A percentile compares a stretch with the other conserved stretches of the same genome.
Conservation (phyloP, 192 early-diverging fungal genomes). For the Entomortierella beljakovae region DNA sequence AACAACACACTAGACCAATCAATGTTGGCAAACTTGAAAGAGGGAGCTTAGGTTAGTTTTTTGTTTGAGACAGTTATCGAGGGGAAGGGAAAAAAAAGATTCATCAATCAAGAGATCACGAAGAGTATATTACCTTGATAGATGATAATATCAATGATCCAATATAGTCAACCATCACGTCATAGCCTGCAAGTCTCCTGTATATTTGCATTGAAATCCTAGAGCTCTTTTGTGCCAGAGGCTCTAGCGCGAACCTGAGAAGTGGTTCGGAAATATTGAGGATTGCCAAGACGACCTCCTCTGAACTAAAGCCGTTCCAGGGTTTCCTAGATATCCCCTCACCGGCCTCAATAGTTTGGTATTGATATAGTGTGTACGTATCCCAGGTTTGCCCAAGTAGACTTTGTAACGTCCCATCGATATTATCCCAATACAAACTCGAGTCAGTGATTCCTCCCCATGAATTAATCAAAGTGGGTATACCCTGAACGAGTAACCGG, state of each 20-base stretch:
- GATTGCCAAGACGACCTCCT: not conserved
- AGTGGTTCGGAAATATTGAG: slow-evolving; percentile 9
- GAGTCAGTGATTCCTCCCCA: slow-evolving; percentile 3
- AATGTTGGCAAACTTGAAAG: not conserved
- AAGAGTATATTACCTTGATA: slow-evolving; percentile 30
- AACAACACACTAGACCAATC: slow-evolving; percentile 11
- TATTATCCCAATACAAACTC: slow-evolving; percentile 12
- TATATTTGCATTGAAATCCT: slow-evolving; percentile 1
- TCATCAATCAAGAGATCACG: no score
- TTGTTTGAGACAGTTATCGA: no score
- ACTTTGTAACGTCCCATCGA: not conserved
- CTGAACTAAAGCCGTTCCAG: not conserved
- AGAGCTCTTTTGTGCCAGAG: slow-evolving; percentile 2
- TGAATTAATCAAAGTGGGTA: slow-evolving; percentile 7
- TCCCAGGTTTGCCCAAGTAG: slow-evolving; percentile 24
- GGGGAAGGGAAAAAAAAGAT: no score
- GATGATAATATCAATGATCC: slow-evolving; percentile 21
- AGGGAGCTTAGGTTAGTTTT: no score
- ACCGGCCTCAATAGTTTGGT: not conserved
- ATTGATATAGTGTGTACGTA: not conserved
- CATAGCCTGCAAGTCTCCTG: slow-evolving; percentile 14
- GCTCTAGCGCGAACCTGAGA: slow-evolving; percentile 28
- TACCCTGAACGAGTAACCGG: slow-evolving; percentile 16
- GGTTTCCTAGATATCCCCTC: not conserved
- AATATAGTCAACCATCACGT: slow-evolving; percentile 28